Base-by-base conservation (phyloP, 2,329 filamentous ascomycete genomes). In the Claviceps africana region DNA sequence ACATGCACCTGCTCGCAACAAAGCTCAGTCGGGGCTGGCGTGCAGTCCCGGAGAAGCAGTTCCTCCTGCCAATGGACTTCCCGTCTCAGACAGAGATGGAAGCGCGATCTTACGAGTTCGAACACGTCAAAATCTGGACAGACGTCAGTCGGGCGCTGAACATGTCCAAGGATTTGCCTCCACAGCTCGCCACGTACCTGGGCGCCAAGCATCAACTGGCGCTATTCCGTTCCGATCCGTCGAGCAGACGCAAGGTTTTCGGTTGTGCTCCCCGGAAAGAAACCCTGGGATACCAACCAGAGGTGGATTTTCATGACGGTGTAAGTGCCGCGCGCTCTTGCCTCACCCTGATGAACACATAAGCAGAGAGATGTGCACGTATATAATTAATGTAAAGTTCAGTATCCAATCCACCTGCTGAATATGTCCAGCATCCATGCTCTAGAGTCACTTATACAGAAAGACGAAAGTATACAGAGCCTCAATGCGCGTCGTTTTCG, bases 371-470 rank as follows among this genome's bases (percentile, higher is more conserved):
- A 21, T 17, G 10, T 21, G n/a, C 25, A 51, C n/a, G 4, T 19
- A 7, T 39, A 35, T 22, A 3, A 30, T 30, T 43, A 44, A 45
- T 45, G 40, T 28, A 28, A 15, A 37, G 28, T 43, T 8, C 40
- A 84, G 78, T 88, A 85, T 62, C 83, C 85, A 1, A 69, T 89
- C 17, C 81, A 86, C 57, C 67, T 89, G 43, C 67, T 87, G 50
- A 86, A 79, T 57, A 64, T 88, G 19, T 73, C 75, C 46, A 85
- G 81, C 56, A 71, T 88, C 22, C 75, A 76, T 48, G 74, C 81
- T 48, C 72, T 86, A 28, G 78, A 81, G 54, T 65, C 70, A 2
- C 70, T 77, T 47, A 72, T 86, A 8, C 71, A 74, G 1, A 74
- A 73, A 57, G 73, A 74, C 48, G 67, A 72, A 25, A 60, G 61